Base-by-base conservation (phyloP, 257 asterid genomes). In the Lycium ferocissimum region DNA sequence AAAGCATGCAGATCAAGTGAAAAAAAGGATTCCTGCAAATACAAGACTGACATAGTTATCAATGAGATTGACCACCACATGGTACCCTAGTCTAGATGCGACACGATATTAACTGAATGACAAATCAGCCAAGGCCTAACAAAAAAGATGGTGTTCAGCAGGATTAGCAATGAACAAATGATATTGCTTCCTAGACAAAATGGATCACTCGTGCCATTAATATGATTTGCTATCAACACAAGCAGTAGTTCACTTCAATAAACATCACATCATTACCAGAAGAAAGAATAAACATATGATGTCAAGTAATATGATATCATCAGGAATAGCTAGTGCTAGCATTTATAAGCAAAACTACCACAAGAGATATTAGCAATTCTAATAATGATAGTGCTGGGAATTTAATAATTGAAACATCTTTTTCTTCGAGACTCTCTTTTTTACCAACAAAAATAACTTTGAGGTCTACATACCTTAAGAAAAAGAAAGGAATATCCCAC, bases 1-100 rank as follows among this genome's bases (percentile, higher is more conserved):
- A 92, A 96, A 54, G 91, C 84, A 71, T 91, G 87, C 85, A 96
- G 85, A 91, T 94, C 89, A 53, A 96, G 96, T 10, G 98, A 94
- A 80, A 96, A 92, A 89, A 96, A 96, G 45, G 98, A 87, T 15
- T 91, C 92, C 99, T 96, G 94, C 88, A 89, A 66, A 81, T 65
- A 67, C n/a, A 87, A 80, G 79, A 89, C 79, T 43, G 57, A 15
- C 66, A 53, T 15, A 78, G 17, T 33, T 78, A 53, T 26, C 14
- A 78, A 26, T 33, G 49, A 53, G 82, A 53, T 78, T 15, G 20
- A 53, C 65, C 49, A 40, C 6, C 45, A 33, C 43, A 53, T 51
- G 82, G 33, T 14, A 53, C 22, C 2, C 62, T 12, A 51, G 26
- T 40, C 56, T 70, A 17, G 79, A 70, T 40, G 79, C 33, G 79